Conservation (phyloP, 257 asterid species). For the Avicennia marina region DNA sequence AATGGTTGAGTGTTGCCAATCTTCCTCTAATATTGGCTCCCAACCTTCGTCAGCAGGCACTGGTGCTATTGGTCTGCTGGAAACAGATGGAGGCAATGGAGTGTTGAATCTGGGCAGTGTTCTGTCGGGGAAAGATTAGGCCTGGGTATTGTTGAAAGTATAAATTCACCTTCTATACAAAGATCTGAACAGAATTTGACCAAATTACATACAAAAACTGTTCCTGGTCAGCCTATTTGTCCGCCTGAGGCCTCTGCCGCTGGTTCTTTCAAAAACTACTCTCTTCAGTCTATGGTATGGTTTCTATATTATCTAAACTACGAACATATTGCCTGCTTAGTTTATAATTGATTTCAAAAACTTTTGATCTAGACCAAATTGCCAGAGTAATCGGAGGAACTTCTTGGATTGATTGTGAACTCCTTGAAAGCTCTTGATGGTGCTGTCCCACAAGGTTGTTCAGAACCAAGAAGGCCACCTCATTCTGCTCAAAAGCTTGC, state of each 20-base stretch:
- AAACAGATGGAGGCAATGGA: conserved; percentile 61
- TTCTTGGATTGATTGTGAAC: conserved; percentile 96
- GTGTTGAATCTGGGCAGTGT: conserved; percentile 43
- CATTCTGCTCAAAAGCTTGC: conserved; percentile 94
- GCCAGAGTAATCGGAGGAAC: conserved; percentile 99
- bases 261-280: conserved; percentile 57
- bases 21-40: conserved; percentile 63
- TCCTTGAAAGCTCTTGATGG: conserved; percentile 98
- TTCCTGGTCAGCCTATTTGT: conserved; percentile 47
- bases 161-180: conserved; percentile 63
- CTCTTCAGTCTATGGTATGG: conserved; percentile 72
- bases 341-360: conserved; percentile 23
- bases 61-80: conserved; percentile 61
- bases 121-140: conserved; percentile 63
- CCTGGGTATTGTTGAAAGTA: conserved; percentile 40
- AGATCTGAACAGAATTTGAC: conserved; percentile 58
- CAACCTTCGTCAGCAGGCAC: conserved; percentile 60
- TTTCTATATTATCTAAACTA: conserved; percentile 16
- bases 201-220: conserved; percentile 30
- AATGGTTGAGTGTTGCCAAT: conserved; percentile 99
- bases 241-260: conserved; percentile 89
- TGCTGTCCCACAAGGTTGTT: conserved; percentile 96
- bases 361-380: conserved; percentile 71
- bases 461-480: conserved; percentile 97
- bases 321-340: conserved; percentile 18